Base-by-base conservation (phyloP, 2,329 filamentous ascomycete species). In the Alternaria panax region DNA sequence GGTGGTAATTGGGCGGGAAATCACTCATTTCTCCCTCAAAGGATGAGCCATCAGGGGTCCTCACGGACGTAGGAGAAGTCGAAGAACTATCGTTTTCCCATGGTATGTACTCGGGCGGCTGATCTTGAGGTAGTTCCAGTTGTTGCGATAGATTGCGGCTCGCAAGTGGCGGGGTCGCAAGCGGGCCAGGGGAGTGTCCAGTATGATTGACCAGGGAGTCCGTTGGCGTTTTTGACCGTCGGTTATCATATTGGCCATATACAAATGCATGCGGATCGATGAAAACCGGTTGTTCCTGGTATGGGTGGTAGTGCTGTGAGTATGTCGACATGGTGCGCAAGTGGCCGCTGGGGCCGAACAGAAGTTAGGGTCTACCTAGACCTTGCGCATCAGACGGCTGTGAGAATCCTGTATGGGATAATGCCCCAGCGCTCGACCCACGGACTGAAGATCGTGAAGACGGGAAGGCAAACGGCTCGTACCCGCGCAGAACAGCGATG, bases 11-110 rank as follows among this genome's bases (percentile, higher is more conserved):
- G 51, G 69, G 62, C 42, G 74, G 64, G 5, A 62, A 62, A n/a
- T 73, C 64, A 27, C 71, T 69, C 70, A 76, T 73, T 8, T 74
- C 72, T 24, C 69, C 66, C 40, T 77, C 75, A 34, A 75, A 76
- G 2, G 63, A 63, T 14, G 75, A 71, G 60, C 68, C 65, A 45
- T 78, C 74, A 3, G 75, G 75, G 8, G 75, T 78, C 60, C 60
- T 72, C 20, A 75, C 70, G 59, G 74, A 76, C 12, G 71, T 76
- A 7, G 75, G 74, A 40, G 75, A 78, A 48, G 72, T 67, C n/a
- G 75, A 78, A 7, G 66, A 60, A 51, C 74, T 77, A 50, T 63
- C 69, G 67, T 74, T 68, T 54, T 75, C 72, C 65, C 67, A 76
- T 51, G 68, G 54, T 63, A 75, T 70, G 43, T 72, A 67, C 34